phyloP scores from a whole-genome alignment of 2,329 filamentous ascomycete genomes.

The Dothideomycetes sp. region DNA sequence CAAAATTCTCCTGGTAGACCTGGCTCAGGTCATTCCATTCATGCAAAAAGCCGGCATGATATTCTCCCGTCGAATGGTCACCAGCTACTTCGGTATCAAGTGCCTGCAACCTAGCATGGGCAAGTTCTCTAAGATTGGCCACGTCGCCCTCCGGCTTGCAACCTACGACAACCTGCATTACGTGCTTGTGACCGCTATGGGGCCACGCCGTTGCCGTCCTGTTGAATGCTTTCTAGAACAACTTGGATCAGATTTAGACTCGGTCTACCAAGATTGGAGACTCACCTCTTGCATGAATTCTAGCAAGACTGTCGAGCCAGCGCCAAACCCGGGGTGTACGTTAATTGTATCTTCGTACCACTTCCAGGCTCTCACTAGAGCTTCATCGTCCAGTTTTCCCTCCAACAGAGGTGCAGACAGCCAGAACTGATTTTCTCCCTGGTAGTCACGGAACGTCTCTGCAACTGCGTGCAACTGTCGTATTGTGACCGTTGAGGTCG shows the following conservation, averaged over 20 bases:
- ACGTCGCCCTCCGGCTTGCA: conserved; percentile 16
- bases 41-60: conserved; percentile 21
- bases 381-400: conserved; percentile 19
- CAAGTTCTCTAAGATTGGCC: conserved; percentile 16
- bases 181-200: conserved; percentile 19
- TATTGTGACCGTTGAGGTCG: conserved; percentile 18
- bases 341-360: conserved; percentile 22
- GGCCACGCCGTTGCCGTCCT: conserved; percentile 21
- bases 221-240: conserved; percentile 16
- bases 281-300: conserved; percentile 24
- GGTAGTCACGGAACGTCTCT: conserved; percentile 18
- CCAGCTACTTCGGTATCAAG: conserved; percentile 17
- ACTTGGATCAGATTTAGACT: background rate
- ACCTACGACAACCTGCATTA: conserved; percentile 21
- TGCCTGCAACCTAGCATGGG: conserved; percentile 15
- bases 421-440: conserved; percentile 21
- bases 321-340: conserved; percentile 16
- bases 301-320: conserved; percentile 20
- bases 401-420: conserved; percentile 20
- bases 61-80: conserved; percentile 18
- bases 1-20: conserved; percentile 21
- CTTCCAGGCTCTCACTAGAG: conserved; percentile 21
- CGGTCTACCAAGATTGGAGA: background rate
- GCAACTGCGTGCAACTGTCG: conserved; percentile 20
- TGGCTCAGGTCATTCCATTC: conserved; percentile 18